These are phyloP conservation scores for Metarhizium sp. DNA, from an alignment of 2,329 filamentous ascomycete species.

Conservation along the genomic window DNA sequence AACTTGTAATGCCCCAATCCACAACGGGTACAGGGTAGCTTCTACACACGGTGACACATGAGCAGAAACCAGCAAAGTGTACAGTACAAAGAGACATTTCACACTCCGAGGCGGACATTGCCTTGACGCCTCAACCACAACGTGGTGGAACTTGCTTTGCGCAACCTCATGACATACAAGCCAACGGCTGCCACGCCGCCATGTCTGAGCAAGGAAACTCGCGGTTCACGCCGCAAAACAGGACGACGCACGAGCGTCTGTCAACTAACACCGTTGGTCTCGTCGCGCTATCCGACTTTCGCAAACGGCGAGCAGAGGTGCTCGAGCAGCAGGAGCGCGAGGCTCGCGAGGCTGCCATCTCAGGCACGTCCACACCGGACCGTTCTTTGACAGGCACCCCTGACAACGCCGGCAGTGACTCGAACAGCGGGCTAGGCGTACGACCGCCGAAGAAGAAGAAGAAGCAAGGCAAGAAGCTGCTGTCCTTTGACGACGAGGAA, in stretches of 20 bases:
- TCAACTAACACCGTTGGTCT: conserved; percentile 85
- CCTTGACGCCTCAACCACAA: neutral
- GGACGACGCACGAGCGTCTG: conserved; percentile 70
- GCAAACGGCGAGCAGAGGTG: conserved; percentile 91
- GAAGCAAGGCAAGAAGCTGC: conserved; percentile 34
- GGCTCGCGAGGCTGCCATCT: conserved; percentile 51
- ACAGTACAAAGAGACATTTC: neutral
- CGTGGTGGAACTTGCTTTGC: neutral
- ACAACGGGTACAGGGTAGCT: neutral
- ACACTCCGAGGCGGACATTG: neutral
- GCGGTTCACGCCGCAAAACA: conserved; percentile 67
- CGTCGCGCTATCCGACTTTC: conserved; percentile 85
- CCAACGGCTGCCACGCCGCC: neutral
- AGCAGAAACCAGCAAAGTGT: no score
- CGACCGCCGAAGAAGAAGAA: conserved; percentile 31
- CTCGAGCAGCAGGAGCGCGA: conserved; percentile 83
- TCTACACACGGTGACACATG: neutral
- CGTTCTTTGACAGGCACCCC: conserved; percentile 39
- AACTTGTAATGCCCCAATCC: no score
- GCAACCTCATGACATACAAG: conserved; percentile 1
- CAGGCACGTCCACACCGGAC: conserved; percentile 37
- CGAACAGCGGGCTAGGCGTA: conserved; percentile 13
- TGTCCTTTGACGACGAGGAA: conserved; percentile 61
- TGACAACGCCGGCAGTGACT: conserved; percentile 29
- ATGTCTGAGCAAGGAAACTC: conserved; percentile 36